A percentile compares a stretch with the other conserved stretches of the same genome.
Evolutionary conservation across 352 stramenopile species (phyloP).

Genomic region (Pythium coloratum): DNA sequence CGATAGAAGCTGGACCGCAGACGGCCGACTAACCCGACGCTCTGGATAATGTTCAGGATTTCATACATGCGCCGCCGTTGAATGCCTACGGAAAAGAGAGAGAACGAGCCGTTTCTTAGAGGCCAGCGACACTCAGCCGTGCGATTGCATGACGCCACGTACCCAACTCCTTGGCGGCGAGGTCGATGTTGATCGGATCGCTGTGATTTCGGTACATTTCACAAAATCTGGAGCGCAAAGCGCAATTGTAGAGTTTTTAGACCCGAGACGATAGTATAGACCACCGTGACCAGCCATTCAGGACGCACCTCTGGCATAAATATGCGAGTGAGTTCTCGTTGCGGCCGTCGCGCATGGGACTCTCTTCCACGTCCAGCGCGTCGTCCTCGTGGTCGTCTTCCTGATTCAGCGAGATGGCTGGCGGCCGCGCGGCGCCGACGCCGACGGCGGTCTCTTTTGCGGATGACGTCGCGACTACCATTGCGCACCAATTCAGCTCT

Average conservation of each 20-base stretch:
- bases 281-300: neutral
- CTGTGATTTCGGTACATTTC: slow-evolving; percentile 34
- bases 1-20: slow-evolving; percentile 36
- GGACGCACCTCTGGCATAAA: slow-evolving; percentile 28
- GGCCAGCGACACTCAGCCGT: neutral
- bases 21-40: slow-evolving; percentile 34
- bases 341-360: slow-evolving; percentile 28
- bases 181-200: slow-evolving; percentile 41
- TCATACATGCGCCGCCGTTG: slow-evolving; percentile 39
- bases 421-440: slow-evolving; percentile 5
- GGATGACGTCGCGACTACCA: neutral
- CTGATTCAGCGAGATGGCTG: slow-evolving; percentile 16
- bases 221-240: slow-evolving; percentile 30
- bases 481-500: neutral
- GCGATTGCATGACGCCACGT: slow-evolving; percentile 4
- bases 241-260: slow-evolving; percentile 8
- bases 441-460: slow-evolving; percentile 15
- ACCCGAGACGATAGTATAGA: neutral
- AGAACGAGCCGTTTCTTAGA: slow-evolving; percentile 1
- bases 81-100: slow-evolving; percentile 24
- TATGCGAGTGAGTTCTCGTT: slow-evolving; percentile 37
- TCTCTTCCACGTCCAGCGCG: slow-evolving; percentile 25
- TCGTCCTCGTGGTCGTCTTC: slow-evolving; percentile 25
- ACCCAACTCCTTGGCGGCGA: slow-evolving; percentile 36
- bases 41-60: slow-evolving; percentile 49